phyloP scores from a whole-genome alignment of 2,329 filamentous ascomycete genomes.

The Ilyonectria sp. region DNA sequence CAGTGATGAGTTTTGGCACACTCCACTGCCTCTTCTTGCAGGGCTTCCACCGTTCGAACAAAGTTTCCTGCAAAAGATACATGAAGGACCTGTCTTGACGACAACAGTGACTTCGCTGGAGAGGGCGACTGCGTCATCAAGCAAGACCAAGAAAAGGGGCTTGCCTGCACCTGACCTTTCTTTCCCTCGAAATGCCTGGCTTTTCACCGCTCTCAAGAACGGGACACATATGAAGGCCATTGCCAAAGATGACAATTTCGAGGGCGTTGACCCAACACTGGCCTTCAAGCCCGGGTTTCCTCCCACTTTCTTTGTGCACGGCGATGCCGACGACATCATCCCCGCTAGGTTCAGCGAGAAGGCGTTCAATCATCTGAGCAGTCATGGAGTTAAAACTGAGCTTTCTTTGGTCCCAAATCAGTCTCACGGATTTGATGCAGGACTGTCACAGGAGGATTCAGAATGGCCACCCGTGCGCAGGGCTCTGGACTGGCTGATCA shows the following conservation, averaged over 20 bases:
- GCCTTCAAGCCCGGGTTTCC: slow-evolving; percentile 11
- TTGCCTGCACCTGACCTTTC: slow-evolving; percentile 12
- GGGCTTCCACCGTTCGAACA: slow-evolving; percentile 8
- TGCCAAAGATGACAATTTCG: slow-evolving; percentile 4
- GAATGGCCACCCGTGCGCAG: neutral
- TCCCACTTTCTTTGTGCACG: slow-evolving; percentile 17
- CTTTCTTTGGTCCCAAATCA: slow-evolving; percentile 2
- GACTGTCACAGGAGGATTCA: neutral
- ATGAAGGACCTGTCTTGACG: slow-evolving; percentile 6
- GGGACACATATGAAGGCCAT: slow-evolving; percentile 13
- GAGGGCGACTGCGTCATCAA: neutral
- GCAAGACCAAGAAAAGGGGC: neutral
- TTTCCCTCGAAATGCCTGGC: slow-evolving; percentile 10
- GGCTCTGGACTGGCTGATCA: neutral
- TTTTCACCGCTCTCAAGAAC: slow-evolving; percentile 4
- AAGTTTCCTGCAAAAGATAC: neutral
- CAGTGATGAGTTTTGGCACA: slow-evolving; percentile 11
- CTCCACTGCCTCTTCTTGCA: slow-evolving; percentile 1
- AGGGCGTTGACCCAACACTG: slow-evolving; percentile 8
- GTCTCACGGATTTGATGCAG: slow-evolving; percentile 17
- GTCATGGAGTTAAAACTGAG: slow-evolving; percentile 7
- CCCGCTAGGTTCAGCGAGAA: neutral
- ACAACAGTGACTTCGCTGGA: slow-evolving; percentile 2
- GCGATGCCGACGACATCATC: slow-evolving; percentile 2
- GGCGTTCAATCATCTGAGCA: neutral